Evolutionary conservation across 1,284 basidiomycete genomes (phyloP).

Genomic region (Cryptococcus neoformans): DNA sequence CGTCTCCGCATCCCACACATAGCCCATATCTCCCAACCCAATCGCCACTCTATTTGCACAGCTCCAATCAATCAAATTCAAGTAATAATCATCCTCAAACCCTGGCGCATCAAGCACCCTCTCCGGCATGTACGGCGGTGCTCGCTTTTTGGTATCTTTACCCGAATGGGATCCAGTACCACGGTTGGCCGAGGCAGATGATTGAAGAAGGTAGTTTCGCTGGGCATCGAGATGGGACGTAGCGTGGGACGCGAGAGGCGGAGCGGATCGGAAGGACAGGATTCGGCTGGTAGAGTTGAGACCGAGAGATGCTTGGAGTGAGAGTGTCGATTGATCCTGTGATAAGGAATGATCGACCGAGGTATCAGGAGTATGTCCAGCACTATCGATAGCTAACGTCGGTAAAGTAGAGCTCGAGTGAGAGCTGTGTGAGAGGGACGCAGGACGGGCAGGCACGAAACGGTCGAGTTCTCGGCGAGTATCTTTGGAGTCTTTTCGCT

Average conservation of each 20-base stretch:
- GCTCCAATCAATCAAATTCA: constrained; percentile 91
- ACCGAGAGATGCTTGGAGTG: constrained; percentile 31
- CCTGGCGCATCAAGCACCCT: constrained; percentile 93
- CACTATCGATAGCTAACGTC: constrained; percentile 27
- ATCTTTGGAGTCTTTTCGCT: constrained; percentile 16
- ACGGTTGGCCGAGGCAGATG: constrained; percentile 25
- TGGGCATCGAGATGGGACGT: constrained; percentile 45
- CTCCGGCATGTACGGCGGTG: constrained; percentile 65
- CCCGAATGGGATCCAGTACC: constrained; percentile 18
- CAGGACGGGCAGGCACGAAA: constrained; percentile 46
- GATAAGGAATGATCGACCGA: constrained; percentile 20
- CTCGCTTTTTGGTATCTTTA: constrained; percentile 27
- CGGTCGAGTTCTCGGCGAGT: constrained; percentile 36
- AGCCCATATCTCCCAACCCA: constrained; percentile 74
- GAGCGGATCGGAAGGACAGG: constrained; percentile 45
- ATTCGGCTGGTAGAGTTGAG: constrained; percentile 31
- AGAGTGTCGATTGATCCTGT: constrained; percentile 26
- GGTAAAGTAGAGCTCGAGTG: constrained; percentile 29
- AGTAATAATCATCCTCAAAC: constrained; percentile 95
- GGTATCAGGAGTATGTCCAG: constrained; percentile 23
- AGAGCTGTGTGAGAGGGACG: constrained; percentile 28
- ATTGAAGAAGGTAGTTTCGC: constrained; percentile 41
- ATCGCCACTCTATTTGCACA: constrained; percentile 82
- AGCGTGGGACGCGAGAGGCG: constrained; percentile 40
- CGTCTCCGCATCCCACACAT: constrained; percentile 91